Base-by-base conservation (phyloP, 345 rosid genomes). In the Citrus mangshanensis region DNA sequence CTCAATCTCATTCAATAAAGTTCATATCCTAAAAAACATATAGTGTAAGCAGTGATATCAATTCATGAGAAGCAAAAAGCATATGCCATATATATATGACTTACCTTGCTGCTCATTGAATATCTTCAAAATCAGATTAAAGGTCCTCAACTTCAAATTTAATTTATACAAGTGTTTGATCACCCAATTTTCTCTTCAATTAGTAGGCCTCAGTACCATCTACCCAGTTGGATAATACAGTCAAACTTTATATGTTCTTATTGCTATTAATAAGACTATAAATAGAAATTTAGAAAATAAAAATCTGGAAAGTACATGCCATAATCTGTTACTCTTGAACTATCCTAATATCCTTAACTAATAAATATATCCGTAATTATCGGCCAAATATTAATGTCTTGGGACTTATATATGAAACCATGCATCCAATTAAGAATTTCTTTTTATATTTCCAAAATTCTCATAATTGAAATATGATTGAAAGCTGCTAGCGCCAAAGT, bases 21-120 rank as follows among this genome's bases (percentile, higher is more conserved):
- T 37, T 7, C 40, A 37, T 37, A 1, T 37, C 9, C 40, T 37
- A 37, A 37, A 7, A 37, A 42, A 25, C 42, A 9, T 18, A 18
- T 40, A 10, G 61, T 7, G 68, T 65, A 65, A 75, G 78, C 78
- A 13, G 42, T 49, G 49, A 64, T 70, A 32, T 49, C 71, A 75
- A 49, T 75, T 30, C 49, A 64, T 75, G n/a, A 75, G 76, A 66
- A 49, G 1, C 16, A 19, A 25, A 60, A 30, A 27, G 10, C 18
- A 7, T 2, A 61, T 9, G 37, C 0, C n/a, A 5, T 4, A 35
- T 12, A 0, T 13, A 13, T 46, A 28, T 28, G 18, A 51, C 8
- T 27, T 51, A n/a, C 24, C 25, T 56, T 21, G 61, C 12, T 19
- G n/a, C 55, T n/a, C 51, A 14, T 12, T 9, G 63, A 32, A 54